Evolutionary conservation across 345 rosid species (phyloP).

Genomic region (Salix udensis): DNA sequence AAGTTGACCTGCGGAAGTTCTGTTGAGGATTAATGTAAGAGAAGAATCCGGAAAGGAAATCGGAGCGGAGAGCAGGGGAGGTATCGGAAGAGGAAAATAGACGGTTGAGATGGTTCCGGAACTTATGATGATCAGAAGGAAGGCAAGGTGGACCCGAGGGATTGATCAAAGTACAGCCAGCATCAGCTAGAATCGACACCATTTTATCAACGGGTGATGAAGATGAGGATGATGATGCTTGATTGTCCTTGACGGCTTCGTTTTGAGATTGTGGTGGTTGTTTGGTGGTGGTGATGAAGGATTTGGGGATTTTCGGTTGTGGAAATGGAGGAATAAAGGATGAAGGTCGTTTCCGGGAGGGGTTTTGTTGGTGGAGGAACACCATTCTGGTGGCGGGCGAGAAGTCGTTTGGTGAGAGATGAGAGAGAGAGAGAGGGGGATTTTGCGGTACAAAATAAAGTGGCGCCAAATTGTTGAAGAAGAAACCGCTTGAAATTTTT

Average conservation of each 20-base stretch:
- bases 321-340: conserved; percentile 35
- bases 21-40: conserved; percentile 45
- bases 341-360: conserved; percentile 44
- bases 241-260: not conserved
- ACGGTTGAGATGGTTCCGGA: conserved; percentile 58
- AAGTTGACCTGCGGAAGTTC: conserved; percentile 53
- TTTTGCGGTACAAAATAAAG: no score
- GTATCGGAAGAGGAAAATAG: conserved; percentile 37
- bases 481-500: no score
- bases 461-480: no score
- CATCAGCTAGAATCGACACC: conserved; percentile 61
- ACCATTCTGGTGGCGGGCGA: conserved; percentile 37
- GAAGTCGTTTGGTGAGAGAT: no score
- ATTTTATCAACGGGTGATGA: conserved; percentile 38
- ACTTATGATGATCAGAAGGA: conserved; percentile 52
- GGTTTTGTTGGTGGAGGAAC: conserved; percentile 45
- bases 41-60: conserved; percentile 52
- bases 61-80: conserved; percentile 32
- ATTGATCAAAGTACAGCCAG: conserved; percentile 65
- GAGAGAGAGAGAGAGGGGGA: no score
- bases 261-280: not conserved
- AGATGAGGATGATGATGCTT: not conserved
- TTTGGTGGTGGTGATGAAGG: conserved; percentile 18
- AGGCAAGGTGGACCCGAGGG: conserved; percentile 60
- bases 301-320: conserved; percentile 40